Base-by-base conservation (phyloP, 108 stramenopile species). In the Stephanodiscus triporus region DNA sequence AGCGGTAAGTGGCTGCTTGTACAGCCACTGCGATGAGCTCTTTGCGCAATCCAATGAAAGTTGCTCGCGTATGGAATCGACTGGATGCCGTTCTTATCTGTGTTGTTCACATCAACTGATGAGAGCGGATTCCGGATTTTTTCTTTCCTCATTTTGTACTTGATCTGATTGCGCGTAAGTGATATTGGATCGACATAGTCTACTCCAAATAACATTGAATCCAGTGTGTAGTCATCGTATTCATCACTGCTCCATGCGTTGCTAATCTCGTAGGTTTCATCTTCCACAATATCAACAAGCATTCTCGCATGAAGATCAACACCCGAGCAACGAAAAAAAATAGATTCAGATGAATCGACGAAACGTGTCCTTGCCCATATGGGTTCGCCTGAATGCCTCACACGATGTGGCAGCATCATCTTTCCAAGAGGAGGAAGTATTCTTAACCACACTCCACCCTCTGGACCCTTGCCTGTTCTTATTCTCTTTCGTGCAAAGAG, bases 401-500 rank as follows among this genome's bases (percentile, higher is more conserved):
- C 72, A n/a, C 20, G 45, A 27, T 17, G 34, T 8, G 54, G 56
- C 27, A n/a, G 45, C 16, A 63, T 30, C 29, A 32, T 64, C 57
- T 45, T 48, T 50, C 61, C 17, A 17, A 16, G 32, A 8, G 91
- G 88, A 48, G 76, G 70, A 40, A 75, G 84, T 47, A 92, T 72
- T 56, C 84, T 87, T 26, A 92, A 22, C 75, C 76, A 87, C 23
- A 93, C 65, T 6, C 91, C 91, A 23, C 86, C 91, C 32, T 86
- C 86, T 27, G 86, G 84, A 23, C 91, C 91, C 66, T 85, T 81
- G 34, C 91, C 91, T 7, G 91, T 93, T 43, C 89, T 85, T 51
- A 93, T 88, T 56, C 89, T 77, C 54, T 85, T 87, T 34, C 76
- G 50, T 34, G 82, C 55, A 43, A 80, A 93, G 9, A 89, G 65